A percentile compares a stretch with the other conserved stretches of the same genome.
Evolutionary conservation across 805 yeast species (phyloP).

Genomic region (Pichia phayaonensis): DNA sequence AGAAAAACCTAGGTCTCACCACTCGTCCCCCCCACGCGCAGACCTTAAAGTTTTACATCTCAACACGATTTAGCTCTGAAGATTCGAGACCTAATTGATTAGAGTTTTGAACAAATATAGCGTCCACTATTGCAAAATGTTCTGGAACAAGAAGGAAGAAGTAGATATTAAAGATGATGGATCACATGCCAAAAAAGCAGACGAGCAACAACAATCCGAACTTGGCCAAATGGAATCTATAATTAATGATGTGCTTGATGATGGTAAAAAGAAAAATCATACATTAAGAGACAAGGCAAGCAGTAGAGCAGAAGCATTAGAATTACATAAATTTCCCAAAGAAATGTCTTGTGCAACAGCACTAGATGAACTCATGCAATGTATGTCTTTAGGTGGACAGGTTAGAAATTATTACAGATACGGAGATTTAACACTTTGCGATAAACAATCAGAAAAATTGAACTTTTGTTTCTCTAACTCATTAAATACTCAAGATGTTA

Average conservation of each 20-base stretch:
- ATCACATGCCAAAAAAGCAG: not conserved
- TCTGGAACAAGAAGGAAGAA: not conserved
- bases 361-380: slow-evolving; percentile 76
- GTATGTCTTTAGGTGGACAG: slow-evolving; percentile 91
- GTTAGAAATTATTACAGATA: slow-evolving; percentile 74
- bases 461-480: slow-evolving; percentile 68
- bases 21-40: not conserved
- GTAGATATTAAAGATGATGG: slow-evolving; percentile 4
- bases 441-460: slow-evolving; percentile 60
- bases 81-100: too few relatives aligned
- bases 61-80: not conserved
- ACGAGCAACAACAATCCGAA: not conserved
- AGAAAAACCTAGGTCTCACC: not conserved
- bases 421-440: slow-evolving; percentile 71
- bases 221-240: slow-evolving; percentile 11
- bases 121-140: not conserved
- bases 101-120: too few relatives aligned
- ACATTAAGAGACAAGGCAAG: slow-evolving; percentile 24
- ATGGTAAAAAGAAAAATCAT: not conserved
- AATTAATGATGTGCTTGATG: slow-evolving; percentile 14
- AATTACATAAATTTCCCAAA: slow-evolving; percentile 25
- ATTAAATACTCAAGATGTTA: slow-evolving; percentile 47
- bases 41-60: not conserved
- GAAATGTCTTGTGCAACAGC: slow-evolving; percentile 70
- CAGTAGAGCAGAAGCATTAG: slow-evolving; percentile 21